Evolutionary conservation across 2,329 filamentous ascomycete species (phyloP).

Genomic region (Aspergillus sclerotialis): DNA sequence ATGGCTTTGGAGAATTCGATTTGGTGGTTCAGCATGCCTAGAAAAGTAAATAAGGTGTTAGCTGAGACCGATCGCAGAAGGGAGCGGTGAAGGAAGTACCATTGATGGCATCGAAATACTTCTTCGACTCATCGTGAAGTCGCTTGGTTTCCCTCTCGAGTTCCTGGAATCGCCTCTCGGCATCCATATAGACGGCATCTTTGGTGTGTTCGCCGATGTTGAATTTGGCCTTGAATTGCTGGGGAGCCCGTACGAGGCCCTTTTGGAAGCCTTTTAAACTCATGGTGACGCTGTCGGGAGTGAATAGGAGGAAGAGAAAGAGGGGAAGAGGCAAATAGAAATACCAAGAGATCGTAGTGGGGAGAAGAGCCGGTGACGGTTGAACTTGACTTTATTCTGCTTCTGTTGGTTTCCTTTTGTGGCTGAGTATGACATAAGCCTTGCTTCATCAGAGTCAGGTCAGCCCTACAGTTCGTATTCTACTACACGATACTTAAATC

Average conservation of each 20-base stretch:
- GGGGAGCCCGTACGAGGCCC: constrained; percentile 80
- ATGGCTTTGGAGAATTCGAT: constrained; percentile 97
- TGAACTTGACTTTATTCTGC: constrained; percentile 16
- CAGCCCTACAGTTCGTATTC: background rate
- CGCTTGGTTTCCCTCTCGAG: constrained; percentile 94
- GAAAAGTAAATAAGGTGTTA: constrained; percentile 2
- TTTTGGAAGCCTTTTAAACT: constrained; percentile 97
- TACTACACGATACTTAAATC: background rate
- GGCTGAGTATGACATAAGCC: constrained; percentile 21
- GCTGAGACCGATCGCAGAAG: background rate
- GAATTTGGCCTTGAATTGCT: constrained; percentile 85
- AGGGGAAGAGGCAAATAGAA: constrained; percentile 1
- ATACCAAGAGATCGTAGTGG: background rate
- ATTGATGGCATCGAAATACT: constrained; percentile 97
- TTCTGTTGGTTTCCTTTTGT: constrained; percentile 11
- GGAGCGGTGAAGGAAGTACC: constrained; percentile 37
- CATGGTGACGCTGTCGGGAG: constrained; percentile 49
- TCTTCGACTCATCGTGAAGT: constrained; percentile 92
- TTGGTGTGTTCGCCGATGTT: constrained; percentile 95
- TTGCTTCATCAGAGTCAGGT: background rate
- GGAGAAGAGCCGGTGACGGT: constrained; percentile 13
- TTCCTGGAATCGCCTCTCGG: constrained; percentile 88
- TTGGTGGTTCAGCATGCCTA: constrained; percentile 89
- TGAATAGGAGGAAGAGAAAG: background rate
- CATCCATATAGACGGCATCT: constrained; percentile 88